Percentiles rank a stretch among this genome's conserved stretches.
Evolutionary conservation across 2,329 filamentous ascomycete species (phyloP).

Genomic region (Pleurostoma richardsiae): DNA sequence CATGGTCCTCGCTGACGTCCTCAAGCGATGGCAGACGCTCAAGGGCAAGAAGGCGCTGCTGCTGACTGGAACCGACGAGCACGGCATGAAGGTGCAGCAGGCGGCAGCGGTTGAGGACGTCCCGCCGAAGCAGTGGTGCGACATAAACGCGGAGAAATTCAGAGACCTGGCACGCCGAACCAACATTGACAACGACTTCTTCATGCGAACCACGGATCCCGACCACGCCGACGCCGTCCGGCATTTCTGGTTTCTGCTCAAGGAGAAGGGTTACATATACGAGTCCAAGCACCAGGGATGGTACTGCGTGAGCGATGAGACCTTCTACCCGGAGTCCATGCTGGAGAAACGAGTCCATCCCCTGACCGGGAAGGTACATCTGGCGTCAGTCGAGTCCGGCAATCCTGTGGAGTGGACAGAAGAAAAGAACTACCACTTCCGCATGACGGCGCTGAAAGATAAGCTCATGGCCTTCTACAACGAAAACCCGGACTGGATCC

Average conservation of each 20-base stretch:
- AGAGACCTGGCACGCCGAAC: conserved; percentile 65
- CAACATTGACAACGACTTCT: conserved; percentile 73
- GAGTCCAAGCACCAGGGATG: conserved; percentile 84
- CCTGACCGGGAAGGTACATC: conserved; percentile 74
- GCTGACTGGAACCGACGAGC: conserved; percentile 91
- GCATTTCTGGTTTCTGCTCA: conserved; percentile 81
- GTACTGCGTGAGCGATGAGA: conserved; percentile 96
- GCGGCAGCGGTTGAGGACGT: conserved; percentile 69
- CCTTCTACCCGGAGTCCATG: conserved; percentile 78
- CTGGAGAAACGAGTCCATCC: conserved; percentile 73
- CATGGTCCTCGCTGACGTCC: conserved; percentile 83
- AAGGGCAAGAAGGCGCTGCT: conserved; percentile 67
- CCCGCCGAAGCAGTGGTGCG: conserved; percentile 80
- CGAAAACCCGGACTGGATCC: conserved; percentile 72
- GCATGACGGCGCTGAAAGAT: conserved; percentile 77
- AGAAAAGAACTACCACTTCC: conserved; percentile 93
- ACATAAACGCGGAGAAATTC: conserved; percentile 77
- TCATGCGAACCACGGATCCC: conserved; percentile 85
- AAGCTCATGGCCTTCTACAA: conserved; percentile 73
- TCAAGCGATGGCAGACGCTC: conserved; percentile 86
- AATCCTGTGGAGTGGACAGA: conserved; percentile 93
- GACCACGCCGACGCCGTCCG: conserved; percentile 81
- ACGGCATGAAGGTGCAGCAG: conserved; percentile 95
- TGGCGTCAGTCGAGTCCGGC: conserved; percentile 80
- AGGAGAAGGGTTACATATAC: conserved; percentile 74